Evolutionary conservation across 1,139 yeast species (phyloP), one percentile per base, ranked within the genome.

Genomic region (Diutina mesorugosa): DNA sequence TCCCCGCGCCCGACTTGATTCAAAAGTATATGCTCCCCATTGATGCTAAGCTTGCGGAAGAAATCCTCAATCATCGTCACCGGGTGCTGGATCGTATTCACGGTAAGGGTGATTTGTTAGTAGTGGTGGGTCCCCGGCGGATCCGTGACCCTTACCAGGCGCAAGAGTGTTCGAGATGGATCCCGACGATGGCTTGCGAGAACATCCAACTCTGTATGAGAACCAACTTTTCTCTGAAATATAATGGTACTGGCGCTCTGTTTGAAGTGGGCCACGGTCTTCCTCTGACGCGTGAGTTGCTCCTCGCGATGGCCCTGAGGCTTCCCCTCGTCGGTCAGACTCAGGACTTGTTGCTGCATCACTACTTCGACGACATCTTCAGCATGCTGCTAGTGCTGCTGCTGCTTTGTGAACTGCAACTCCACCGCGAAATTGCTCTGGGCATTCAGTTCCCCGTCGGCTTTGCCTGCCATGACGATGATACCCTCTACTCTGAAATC

Each of bases 391-490:
- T 74, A 47, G 70, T 76, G 2, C 69, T 72, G 55, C 65, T 76
- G 4, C 62, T 71, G 0, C 65, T 72, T 57, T 60, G 68, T 28
- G 81, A 77, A 60, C 74, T 79, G 35, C 81, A 77, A 62, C 62
- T 74, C 45, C 80, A 77, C 61, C 63, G 81, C 55, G 81, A 77
- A 60, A 61, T 76, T 56, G 74, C 69, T 9, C 74, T 78, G 8
- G 80, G 80, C 0, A 64, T 70, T n/a, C 72, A 79, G 1, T 76
- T 69, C 60, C 72, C 80, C 1, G 72, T 77, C 18, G 80, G 80
- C 0, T 74, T 74, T 58, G 66, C 66, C 51, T 65, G 75, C 14
- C 64, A 59, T 57, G 70, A 68, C 54, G 61, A 66, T 3, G 58
- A 61, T 45, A 57, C 62, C 14, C 57, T 62, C 3, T 56, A 63